Evolutionary conservation across 768 basidiomycete species (phyloP).

Genomic region (Boletus sensibilis): DNA sequence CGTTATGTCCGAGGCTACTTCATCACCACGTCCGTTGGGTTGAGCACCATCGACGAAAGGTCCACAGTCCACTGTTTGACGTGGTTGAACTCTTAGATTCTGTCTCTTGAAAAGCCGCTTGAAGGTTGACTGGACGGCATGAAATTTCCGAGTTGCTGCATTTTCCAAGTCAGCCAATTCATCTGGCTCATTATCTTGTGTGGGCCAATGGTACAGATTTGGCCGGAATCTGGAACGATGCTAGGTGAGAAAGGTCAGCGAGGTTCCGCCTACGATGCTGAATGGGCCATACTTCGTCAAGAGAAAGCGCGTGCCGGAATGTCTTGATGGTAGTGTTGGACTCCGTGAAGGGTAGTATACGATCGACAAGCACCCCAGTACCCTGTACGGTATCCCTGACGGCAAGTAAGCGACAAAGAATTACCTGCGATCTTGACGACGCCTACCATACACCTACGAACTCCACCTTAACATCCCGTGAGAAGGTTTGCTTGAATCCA

Average conservation of each 20-base stretch:
- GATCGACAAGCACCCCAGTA: conserved; percentile 62
- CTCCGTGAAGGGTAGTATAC: conserved; percentile 64
- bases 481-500: conserved; percentile 75
- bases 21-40: not conserved
- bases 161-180: not conserved
- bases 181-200: conserved; percentile 30
- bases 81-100: not conserved
- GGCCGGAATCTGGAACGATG: conserved; percentile 66
- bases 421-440: not conserved
- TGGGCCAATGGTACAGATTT: conserved; percentile 54
- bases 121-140: not conserved
- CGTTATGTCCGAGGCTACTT: not conserved
- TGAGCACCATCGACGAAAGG: not conserved
- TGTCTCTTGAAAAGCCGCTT: not conserved
- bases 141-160: not conserved
- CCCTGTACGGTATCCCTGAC: conserved; percentile 77
- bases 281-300: conserved; percentile 59
- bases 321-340: conserved; percentile 61
- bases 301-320: conserved; percentile 74
- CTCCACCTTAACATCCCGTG: conserved; percentile 63
- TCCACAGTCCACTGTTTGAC: not conserved
- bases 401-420: conserved; percentile 2
- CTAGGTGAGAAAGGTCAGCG: conserved; percentile 35
- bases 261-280: not conserved
- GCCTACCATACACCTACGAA: conserved; percentile 78